phyloP scores from a whole-genome alignment of 169 alveolate genomes.

The Theileria annulata region DNA sequence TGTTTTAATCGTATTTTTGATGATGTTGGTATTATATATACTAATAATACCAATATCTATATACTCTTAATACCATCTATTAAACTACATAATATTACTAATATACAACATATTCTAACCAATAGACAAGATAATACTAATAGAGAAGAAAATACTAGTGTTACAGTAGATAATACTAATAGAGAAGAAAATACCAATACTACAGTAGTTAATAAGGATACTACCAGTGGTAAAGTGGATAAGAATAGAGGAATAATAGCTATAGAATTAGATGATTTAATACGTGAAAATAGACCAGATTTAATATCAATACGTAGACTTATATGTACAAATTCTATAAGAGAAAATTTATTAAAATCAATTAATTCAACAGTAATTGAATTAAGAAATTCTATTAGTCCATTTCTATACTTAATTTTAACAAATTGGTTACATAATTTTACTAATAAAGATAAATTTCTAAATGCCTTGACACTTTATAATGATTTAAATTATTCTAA shows the following conservation, averaged over 20 bases:
- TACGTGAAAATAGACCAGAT: constrained; percentile 34
- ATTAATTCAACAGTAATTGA: constrained; percentile 13
- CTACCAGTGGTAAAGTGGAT: background rate
- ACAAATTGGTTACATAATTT: background rate
- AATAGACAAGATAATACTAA: no score
- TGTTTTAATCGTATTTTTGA: constrained; percentile 35
- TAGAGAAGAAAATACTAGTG: no score
- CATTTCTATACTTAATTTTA: background rate
- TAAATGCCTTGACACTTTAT: background rate
- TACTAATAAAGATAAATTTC: background rate
- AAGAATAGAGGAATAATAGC: constrained; percentile 14
- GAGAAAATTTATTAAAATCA: constrained; percentile 10
- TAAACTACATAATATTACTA: no score
- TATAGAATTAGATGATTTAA: constrained; percentile 24
- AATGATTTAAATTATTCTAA: constrained; percentile 7
- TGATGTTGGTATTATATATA: constrained; percentile 50
- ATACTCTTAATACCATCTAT: constrained; percentile 37
- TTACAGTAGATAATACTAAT: no score
- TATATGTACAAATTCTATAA: constrained; percentile 29
- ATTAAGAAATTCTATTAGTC: background rate
- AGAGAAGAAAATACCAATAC: background rate
- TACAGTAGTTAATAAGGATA: background rate
- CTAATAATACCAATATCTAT: background rate
- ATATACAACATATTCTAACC: no score
- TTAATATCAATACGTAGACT: constrained; percentile 46